Evolutionary conservation across 106 monocot genomes (phyloP), one percentile per base, ranked within the genome.

Genomic region (Phalaenopsis equestris): DNA sequence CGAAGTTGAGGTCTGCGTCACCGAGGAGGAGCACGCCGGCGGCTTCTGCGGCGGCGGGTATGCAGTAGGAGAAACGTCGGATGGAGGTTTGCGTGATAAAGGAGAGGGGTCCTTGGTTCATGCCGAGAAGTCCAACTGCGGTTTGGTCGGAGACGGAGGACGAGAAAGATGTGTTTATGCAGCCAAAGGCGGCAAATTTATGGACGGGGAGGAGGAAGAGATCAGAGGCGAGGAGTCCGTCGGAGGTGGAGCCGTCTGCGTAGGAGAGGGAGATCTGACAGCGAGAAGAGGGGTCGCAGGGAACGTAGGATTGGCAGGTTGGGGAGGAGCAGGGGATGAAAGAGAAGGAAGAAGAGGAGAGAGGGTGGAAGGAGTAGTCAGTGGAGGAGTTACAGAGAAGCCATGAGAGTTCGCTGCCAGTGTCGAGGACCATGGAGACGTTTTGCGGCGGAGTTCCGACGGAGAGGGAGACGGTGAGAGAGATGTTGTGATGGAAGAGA

Each of bases 61-160:
- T 96, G 85, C 96, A 96, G 83, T 96, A 96, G 45, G 91, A 86
- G 90, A 96, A 96, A 16, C 85, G 81, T 55, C 83, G 81, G n/a
- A 87, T 90, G 57, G 47, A 82, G 18, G 90, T 87, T 70, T 96
- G 93, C 3, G 93, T 80, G 21, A 96, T 80, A 83, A 96, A 90
- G 14, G 91, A 91, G 55, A 96, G 87, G n/a, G 87, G 75, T 3
- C 96, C 96, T 12, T 90, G 79, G 87, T 96, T 93, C 96, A 96
- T 93, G 57, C 96, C 96, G 41, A 96, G 93, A n/a, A 93, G 21
- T 2, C 96, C 96, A 23, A 82, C 70, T 12, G 91, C 41, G 55
- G 48, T 68, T 24, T 79, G 38, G 72, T 75, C 81, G 70, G 55
- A 79, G 56, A 37, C 55, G 17, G 94, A 68, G 49, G 93, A 82